Evolutionary conservation across 2,329 filamentous ascomycete genomes (phyloP).

Genomic region (Penicillium rolfsii): DNA sequence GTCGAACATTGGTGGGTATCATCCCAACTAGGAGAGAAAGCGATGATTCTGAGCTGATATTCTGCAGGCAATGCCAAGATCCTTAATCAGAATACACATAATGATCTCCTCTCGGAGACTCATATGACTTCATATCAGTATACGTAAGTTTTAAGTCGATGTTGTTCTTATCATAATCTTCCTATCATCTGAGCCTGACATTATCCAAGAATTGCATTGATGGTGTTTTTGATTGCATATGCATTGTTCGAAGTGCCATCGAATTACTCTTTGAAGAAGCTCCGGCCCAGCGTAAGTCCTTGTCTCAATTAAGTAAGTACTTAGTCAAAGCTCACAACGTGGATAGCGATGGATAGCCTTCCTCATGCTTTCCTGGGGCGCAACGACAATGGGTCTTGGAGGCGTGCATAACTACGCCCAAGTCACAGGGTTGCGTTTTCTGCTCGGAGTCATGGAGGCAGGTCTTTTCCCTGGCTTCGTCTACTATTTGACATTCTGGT

Average conservation of each 20-base stretch:
- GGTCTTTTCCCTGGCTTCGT: constrained; percentile 56
- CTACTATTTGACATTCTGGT: constrained; percentile 58
- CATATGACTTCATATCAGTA: constrained; percentile 65
- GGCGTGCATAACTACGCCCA: constrained; percentile 49
- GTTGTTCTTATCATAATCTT: not conserved
- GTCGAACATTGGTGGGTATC: constrained; percentile 63
- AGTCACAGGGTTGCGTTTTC: constrained; percentile 52
- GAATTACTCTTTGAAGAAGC: constrained; percentile 55
- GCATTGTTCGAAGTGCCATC: constrained; percentile 56
- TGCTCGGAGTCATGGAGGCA: constrained; percentile 56
- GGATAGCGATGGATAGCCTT: constrained; percentile 53
- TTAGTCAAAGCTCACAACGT: not conserved
- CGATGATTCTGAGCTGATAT: constrained; percentile 6
- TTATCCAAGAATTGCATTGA: constrained; percentile 46
- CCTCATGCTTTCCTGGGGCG: constrained; percentile 56
- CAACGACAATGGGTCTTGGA: constrained; percentile 53
- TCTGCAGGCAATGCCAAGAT: constrained; percentile 62
- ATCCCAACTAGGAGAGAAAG: too few relatives aligned
- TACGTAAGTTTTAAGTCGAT: constrained; percentile 42
- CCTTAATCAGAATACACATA: constrained; percentile 61
- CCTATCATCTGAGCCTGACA: constrained; percentile 11
- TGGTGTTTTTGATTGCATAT: constrained; percentile 55
- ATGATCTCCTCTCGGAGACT: constrained; percentile 67
- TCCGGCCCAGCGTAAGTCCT: constrained; percentile 46
- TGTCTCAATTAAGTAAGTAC: not conserved